Percentiles rank a stretch among this genome's conserved stretches.
Evolutionary conservation across 305 asterid genomes (phyloP).

Genomic region (Solanum hybrid): DNA sequence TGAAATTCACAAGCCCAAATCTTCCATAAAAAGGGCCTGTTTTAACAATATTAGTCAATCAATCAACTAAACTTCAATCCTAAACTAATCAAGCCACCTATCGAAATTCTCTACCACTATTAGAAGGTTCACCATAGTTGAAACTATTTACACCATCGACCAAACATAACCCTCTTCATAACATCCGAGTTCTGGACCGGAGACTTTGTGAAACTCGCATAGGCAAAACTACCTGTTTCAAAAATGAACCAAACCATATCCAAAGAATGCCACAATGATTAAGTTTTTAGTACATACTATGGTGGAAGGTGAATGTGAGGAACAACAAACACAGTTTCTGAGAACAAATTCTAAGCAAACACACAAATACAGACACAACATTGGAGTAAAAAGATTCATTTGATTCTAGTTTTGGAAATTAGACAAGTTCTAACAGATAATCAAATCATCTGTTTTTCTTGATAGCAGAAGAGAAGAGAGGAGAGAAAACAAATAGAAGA

Average conservation of each 20-base stretch:
- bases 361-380: background rate
- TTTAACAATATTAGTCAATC: background rate
- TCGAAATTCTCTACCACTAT: background rate
- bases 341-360: background rate
- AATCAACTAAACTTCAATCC: background rate
- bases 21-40: background rate
- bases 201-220: background rate
- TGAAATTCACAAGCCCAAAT: background rate
- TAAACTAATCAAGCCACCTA: background rate
- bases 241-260: background rate
- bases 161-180: background rate
- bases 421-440: background rate
- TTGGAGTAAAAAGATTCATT: background rate
- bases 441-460: background rate
- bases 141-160: background rate
- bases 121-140: background rate
- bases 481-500: background rate
- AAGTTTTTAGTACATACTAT: background rate
- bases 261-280: background rate
- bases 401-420: background rate
- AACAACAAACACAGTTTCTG: background rate
- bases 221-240: background rate
- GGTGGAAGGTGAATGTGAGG: background rate
- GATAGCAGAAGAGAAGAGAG: background rate
- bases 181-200: background rate